A percentile compares a stretch with the other conserved stretches of the same genome.
Conservation (phyloP, 2,329 filamentous ascomycete species). For the Bertia moriformis region DNA sequence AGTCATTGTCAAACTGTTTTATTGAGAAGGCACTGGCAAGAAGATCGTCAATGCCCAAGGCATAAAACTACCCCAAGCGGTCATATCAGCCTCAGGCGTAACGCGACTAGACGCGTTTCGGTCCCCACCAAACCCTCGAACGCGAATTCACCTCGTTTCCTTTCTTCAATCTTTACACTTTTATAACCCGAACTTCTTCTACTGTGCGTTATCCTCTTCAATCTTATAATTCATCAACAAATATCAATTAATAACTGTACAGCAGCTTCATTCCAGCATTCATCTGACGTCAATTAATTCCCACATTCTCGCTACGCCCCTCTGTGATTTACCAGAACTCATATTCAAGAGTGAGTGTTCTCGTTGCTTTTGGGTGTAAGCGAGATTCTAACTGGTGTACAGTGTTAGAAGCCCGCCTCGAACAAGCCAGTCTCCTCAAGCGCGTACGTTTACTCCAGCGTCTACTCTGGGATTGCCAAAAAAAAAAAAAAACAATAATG, state of each 20-base stretch:
- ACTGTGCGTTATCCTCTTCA: too few relatives aligned
- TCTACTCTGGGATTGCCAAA: background rate
- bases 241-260: too few relatives aligned
- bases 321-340: background rate
- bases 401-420: slow-evolving; percentile 91
- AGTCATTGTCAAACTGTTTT: too few relatives aligned
- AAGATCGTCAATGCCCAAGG: too few relatives aligned
- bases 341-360: slow-evolving; percentile 1
- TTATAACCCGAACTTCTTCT: too few relatives aligned
- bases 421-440: slow-evolving; percentile 87
- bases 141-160: background rate
- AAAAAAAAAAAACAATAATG: background rate
- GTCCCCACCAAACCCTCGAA: background rate
- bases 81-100: background rate
- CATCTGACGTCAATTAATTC: background rate
- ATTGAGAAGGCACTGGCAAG: too few relatives aligned
- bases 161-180: too few relatives aligned
- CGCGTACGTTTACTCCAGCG: slow-evolving; percentile 45
- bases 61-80: background rate
- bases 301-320: background rate
- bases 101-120: background rate
- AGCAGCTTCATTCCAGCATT: background rate
- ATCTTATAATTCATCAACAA: too few relatives aligned
- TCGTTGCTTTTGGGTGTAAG: too few relatives aligned
- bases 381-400: background rate